Base-by-base conservation (phyloP, 2,329 filamentous ascomycete species). In the Aspergillus flavus region DNA sequence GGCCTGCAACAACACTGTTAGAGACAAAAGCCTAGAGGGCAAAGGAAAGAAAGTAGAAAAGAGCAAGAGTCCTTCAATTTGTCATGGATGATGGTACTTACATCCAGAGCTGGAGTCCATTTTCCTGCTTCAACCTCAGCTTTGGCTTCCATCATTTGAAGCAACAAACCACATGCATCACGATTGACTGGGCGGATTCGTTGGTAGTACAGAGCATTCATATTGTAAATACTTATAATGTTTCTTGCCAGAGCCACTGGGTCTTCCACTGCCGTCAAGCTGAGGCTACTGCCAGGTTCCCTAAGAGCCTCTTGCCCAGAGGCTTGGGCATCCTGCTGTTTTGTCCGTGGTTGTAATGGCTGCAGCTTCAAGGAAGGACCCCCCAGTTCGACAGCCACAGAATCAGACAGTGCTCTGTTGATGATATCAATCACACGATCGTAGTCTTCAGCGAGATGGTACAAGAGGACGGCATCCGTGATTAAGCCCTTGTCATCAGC, bases 401-500 rank as follows among this genome's bases (percentile, higher is more conserved):
- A 92, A 77, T 98, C 93, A 61, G 94, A 96, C 41, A 99, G 84
- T 4, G 94, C 91, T 45, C 93, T 90, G 78, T 94, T 97, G 73
- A 98, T 87, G 68, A 98, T 94, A 30, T 87, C 83, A 50, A 97
- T 88, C n/a, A 98, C 96, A 59, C 89, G 93, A 76, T 99, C 93
- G 76, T 96, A 98, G 76, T 99, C 94, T 72, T 93, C 92, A 0
- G 95, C 94, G 50, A 99, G 84, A 77, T 99, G 94, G 77, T 96
- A 98, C 58, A 99, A 84, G 57, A 99, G 85, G 16, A 98, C 94
- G 2, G 96, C 94, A 78, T 99, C 95, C 0, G 94, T 96, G 1
- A 91, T 93, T 57, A 96, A 88, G 45, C 95, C 94, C 71, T 94
- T 96, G 76, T 98, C 94, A 70, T 99, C 94, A 5, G 95, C 95